Conservation (phyloP, 257 asterid genomes). For the Gardenia jasminoides region DNA sequence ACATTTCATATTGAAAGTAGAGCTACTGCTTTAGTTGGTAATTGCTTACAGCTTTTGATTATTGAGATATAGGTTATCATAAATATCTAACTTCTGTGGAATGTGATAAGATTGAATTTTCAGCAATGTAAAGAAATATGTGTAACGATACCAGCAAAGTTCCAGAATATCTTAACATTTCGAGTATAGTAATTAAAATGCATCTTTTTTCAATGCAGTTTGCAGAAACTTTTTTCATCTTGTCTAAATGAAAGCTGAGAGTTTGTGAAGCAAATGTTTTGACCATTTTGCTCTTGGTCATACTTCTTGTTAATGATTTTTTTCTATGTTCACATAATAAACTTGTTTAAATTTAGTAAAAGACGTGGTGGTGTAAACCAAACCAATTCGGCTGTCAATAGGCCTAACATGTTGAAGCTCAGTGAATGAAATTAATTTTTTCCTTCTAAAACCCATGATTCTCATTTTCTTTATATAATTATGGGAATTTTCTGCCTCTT, state of each 20-base stretch:
- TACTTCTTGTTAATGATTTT: no score
- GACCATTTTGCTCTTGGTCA: background rate
- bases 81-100: background rate
- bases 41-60: background rate
- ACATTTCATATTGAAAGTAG: constrained; percentile 6
- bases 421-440: background rate
- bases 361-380: background rate
- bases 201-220: background rate
- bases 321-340: no score
- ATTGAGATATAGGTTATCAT: background rate
- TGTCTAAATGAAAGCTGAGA: no score
- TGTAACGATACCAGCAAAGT: background rate
- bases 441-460: no score
- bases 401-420: background rate
- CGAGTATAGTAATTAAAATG: no score
- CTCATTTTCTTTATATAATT: background rate
- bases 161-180: no score
- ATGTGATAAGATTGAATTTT: background rate
- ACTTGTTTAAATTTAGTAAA: no score
- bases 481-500: background rate
- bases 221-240: background rate
- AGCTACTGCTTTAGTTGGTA: background rate
- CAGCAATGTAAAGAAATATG: background rate
- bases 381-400: background rate
- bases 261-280: no score